phyloP scores from a whole-genome alignment of 2,329 filamentous ascomycete species.

The Sporothrix euskadiensis region DNA sequence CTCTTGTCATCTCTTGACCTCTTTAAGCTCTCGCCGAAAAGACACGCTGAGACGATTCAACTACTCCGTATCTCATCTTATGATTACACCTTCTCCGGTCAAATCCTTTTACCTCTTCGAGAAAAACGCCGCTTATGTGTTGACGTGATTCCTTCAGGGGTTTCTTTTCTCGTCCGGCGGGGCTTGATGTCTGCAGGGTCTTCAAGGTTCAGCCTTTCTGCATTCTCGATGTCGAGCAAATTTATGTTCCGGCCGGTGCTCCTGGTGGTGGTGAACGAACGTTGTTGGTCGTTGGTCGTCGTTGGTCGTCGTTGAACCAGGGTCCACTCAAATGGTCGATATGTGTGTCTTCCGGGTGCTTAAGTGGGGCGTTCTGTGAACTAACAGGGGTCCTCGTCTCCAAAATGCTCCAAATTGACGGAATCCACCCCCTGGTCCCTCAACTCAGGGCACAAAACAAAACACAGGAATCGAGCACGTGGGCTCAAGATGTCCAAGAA shows the following conservation, averaged over 20 bases:
- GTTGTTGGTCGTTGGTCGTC: too few relatives aligned
- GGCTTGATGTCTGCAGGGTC: background rate
- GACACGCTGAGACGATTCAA: background rate
- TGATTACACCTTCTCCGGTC: background rate
- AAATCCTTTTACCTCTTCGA: background rate
- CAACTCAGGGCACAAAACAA: conserved; percentile 23
- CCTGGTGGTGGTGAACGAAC: background rate
- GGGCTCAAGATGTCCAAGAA: conserved; percentile 1
- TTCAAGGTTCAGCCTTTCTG: too few relatives aligned
- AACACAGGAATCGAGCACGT: conserved; percentile 27
- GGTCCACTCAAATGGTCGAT: background rate
- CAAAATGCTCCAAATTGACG: background rate
- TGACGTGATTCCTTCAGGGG: background rate
- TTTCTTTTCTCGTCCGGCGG: background rate
- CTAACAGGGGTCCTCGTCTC: background rate
- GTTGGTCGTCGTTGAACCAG: background rate
- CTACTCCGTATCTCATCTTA: background rate
- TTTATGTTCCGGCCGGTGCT: background rate
- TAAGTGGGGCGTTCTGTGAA: background rate
- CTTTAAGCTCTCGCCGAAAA: background rate
- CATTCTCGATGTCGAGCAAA: too few relatives aligned
- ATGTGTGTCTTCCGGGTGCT: background rate
- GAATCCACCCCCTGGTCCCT: conserved; percentile 2
- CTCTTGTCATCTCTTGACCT: background rate
- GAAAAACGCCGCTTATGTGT: background rate